These are phyloP conservation scores for Paecilomyces sp. DNA, from an alignment of 2,329 filamentous ascomycete species.

Conservation along the genomic window DNA sequence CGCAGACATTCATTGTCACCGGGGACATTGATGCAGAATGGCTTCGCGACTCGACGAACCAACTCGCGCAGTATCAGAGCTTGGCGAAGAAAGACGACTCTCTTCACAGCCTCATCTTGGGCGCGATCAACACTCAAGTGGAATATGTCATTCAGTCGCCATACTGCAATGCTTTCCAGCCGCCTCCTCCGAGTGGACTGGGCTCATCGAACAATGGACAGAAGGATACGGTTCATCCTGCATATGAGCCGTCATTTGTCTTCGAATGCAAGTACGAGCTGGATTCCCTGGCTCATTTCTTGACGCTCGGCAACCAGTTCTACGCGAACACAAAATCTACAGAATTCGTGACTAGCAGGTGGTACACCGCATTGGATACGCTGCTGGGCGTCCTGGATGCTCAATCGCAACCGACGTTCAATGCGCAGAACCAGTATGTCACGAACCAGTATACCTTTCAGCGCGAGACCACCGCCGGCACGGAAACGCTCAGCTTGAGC, in stretches of 20 bases:
- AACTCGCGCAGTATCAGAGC: conserved; percentile 80
- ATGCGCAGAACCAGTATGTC: conserved; percentile 57
- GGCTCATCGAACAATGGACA: conserved; percentile 68
- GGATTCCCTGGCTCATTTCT: conserved; percentile 87
- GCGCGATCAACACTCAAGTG: conserved; percentile 91
- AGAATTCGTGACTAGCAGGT: conserved; percentile 70
- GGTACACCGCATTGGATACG: conserved; percentile 69
- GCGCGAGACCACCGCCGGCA: conserved; percentile 70
- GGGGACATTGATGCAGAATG: conserved; percentile 91
- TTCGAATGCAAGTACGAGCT: conserved; percentile 99
- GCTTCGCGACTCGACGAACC: conserved; percentile 89
- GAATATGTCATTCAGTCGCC: conserved; percentile 92
- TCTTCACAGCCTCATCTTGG: conserved; percentile 74
- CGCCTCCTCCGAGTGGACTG: conserved; percentile 75
- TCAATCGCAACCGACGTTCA: conserved; percentile 76
- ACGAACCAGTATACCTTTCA: conserved; percentile 83
- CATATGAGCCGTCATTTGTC: conserved; percentile 74
- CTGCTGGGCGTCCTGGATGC: conserved; percentile 67
- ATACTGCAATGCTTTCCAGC: conserved; percentile 98
- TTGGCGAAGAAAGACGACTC: conserved; percentile 73
- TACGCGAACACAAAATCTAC: conserved; percentile 69
- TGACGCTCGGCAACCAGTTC: conserved; percentile 80
- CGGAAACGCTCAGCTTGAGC: conserved; percentile 76
- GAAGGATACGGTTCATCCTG: conserved; percentile 75
- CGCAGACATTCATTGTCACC: conserved; percentile 89